Percentiles rank a stretch among this genome's conserved stretches.
phyloP scores from a whole-genome alignment of 2,329 filamentous ascomycete genomes.

The Hypomyces rosellus region DNA sequence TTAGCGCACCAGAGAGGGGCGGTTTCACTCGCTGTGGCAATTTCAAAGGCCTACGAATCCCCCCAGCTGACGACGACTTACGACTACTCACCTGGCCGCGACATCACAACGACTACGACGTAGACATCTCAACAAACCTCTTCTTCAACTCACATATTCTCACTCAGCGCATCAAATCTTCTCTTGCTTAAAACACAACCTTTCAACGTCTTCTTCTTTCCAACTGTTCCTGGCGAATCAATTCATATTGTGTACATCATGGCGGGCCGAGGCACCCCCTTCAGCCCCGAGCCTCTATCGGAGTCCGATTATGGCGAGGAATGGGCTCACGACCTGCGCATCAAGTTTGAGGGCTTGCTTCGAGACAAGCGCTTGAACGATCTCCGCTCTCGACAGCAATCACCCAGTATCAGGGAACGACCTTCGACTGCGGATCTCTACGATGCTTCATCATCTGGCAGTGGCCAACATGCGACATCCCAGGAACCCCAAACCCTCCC shows the following conservation, averaged over 20 bases:
- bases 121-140: constrained; percentile 1
- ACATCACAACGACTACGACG: constrained; percentile 8
- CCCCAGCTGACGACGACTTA: constrained; percentile 22
- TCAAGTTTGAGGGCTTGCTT: constrained; percentile 81
- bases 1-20: constrained; percentile 10
- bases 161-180: no score
- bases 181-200: no score
- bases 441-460: constrained; percentile 29
- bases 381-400: constrained; percentile 55
- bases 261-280: constrained; percentile 33
- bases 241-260: constrained; percentile 21
- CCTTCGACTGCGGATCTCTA: constrained; percentile 44
- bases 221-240: neutral
- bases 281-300: constrained; percentile 22
- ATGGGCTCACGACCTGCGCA: constrained; percentile 71
- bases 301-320: constrained; percentile 55
- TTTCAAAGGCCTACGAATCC: constrained; percentile 20
- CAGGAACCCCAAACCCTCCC: constrained; percentile 38
- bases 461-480: constrained; percentile 42
- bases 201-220: neutral
- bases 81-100: constrained; percentile 12
- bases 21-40: constrained; percentile 13
- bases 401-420: constrained; percentile 47
- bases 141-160: neutral
- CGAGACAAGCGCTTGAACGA: constrained; percentile 84